phyloP scores from a whole-genome alignment of 148 eudicot genomes.

The Rhododendron simsii region DNA sequence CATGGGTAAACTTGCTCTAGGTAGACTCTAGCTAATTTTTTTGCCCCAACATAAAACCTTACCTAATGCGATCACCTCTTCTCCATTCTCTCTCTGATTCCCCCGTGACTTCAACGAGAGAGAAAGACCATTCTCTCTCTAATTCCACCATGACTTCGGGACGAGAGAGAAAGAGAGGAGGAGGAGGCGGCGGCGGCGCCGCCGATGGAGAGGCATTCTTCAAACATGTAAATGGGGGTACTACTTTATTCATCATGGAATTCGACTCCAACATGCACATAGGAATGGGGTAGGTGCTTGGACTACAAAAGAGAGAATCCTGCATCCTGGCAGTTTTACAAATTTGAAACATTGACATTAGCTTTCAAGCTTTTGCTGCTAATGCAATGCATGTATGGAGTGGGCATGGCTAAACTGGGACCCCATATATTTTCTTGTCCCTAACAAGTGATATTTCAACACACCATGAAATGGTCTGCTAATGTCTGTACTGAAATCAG shows the following conservation, averaged over 20 bases:
- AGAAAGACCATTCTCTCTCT: not conserved
- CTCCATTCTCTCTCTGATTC: not conserved
- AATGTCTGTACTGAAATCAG: not conserved
- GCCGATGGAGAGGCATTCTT: too few relatives aligned
- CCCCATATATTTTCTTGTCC: slow-evolving; percentile 2
- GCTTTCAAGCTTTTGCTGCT: not conserved
- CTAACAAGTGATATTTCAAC: not conserved
- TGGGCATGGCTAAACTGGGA: not conserved
- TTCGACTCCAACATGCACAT: not conserved
- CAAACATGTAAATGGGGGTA: too few relatives aligned
- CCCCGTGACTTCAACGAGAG: not conserved
- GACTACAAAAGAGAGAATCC: not conserved
- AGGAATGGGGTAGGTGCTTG: not conserved
- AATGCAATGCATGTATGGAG: slow-evolving; percentile 1
- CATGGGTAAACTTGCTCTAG: too few relatives aligned
- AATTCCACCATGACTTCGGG: not conserved
- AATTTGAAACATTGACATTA: not conserved
- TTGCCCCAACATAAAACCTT: not conserved
- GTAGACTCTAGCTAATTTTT: too few relatives aligned
- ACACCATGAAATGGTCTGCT: slow-evolving; percentile 1
- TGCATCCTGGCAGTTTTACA: not conserved
- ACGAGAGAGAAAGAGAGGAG: not conserved
- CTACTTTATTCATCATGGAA: not conserved
- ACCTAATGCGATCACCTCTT: not conserved
- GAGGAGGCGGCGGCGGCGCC: not conserved